phyloP scores from a whole-genome alignment of 345 rosid genomes.

The Conringia planisiliqua region DNA sequence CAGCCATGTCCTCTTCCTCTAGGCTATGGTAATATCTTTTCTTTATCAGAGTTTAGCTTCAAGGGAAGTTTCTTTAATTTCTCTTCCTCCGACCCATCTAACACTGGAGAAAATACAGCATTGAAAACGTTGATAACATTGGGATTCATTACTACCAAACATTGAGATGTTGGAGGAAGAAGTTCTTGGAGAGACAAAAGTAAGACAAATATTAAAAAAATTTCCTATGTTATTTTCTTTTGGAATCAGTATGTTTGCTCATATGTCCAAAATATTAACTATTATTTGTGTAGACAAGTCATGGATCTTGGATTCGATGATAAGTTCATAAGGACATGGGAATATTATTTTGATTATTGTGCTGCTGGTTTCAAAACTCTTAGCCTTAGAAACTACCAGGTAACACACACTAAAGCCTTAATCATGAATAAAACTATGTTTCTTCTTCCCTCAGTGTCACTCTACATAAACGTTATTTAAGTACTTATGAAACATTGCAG shows the following conservation, averaged over 20 bases:
- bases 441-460: not conserved
- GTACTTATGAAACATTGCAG: conserved; percentile 1
- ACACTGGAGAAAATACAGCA: conserved; percentile 31
- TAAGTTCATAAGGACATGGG: conserved; percentile 83
- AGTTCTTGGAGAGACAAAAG: conserved; percentile 68
- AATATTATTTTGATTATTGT: conserved; percentile 79
- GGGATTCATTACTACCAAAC: conserved; percentile 82
- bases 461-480: not conserved
- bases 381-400: conserved; percentile 72
- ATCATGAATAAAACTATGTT: not conserved
- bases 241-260: not conserved
- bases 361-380: conserved; percentile 79
- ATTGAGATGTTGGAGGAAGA: conserved; percentile 65
- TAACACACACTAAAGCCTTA: not conserved
- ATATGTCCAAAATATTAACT: not conserved
- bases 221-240: not conserved
- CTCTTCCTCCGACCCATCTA: not conserved
- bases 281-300: conserved; percentile 47
- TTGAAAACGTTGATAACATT: conserved; percentile 79
- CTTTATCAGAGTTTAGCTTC: not conserved
- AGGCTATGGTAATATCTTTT: conserved; percentile 53
- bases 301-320: conserved; percentile 62
- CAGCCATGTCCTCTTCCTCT: conserved; percentile 69
- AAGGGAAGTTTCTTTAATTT: not conserved
- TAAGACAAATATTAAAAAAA: not conserved